A percentile compares a stretch with the other conserved stretches of the same genome.
These are phyloP conservation scores for Cystobasidium tubakii DNA, from an alignment of 768 basidiomycete genomes.

Conservation along the genomic window DNA sequence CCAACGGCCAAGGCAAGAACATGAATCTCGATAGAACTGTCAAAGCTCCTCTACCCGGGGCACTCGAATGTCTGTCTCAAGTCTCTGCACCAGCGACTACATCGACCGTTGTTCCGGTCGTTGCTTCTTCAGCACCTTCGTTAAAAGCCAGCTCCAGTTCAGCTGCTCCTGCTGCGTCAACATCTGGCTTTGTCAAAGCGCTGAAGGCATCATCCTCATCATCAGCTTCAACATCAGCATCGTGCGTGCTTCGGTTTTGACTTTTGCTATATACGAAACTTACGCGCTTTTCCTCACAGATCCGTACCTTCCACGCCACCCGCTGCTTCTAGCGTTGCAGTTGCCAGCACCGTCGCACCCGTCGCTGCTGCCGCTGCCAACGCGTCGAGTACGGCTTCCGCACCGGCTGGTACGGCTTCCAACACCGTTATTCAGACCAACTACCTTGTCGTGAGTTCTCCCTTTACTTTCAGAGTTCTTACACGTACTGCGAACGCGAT, in stretches of 20 bases:
- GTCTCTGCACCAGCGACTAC: background rate
- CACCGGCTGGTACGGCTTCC: background rate
- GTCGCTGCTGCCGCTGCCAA: constrained; percentile 7
- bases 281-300: background rate
- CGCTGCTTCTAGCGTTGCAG: background rate
- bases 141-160: background rate
- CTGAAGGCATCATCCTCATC: background rate
- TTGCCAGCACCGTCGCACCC: background rate
- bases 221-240: background rate
- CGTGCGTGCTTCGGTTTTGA: background rate
- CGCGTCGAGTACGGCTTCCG: background rate
- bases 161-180: constrained; percentile 15
- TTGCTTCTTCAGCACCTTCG: background rate
- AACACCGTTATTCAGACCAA: constrained; percentile 1
- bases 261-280: background rate
- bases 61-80: constrained; percentile 29
- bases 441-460: constrained; percentile 25
- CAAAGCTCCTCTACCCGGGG: constrained; percentile 30
- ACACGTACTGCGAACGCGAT: background rate
- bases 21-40: constrained; percentile 37
- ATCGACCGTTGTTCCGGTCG: constrained; percentile 7
- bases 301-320: background rate
- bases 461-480: background rate
- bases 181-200: constrained; percentile 28
- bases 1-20: constrained; percentile 43